Evolutionary conservation across 139 green algal species (phyloP).

Genomic region (Coccomyxa sp.): DNA sequence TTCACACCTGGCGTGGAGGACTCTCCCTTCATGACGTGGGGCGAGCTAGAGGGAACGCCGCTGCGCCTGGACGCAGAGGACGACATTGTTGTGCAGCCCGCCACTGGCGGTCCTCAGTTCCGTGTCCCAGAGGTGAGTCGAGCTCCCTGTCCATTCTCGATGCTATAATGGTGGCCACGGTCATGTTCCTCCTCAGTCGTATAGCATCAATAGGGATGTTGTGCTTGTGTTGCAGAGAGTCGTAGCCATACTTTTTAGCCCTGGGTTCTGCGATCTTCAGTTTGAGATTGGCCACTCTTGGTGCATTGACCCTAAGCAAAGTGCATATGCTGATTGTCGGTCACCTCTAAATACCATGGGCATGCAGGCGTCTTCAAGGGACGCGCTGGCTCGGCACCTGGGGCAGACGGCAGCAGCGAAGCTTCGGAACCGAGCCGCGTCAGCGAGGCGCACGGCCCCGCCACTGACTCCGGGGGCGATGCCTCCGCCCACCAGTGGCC

Average conservation of each 20-base stretch:
- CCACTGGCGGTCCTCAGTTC: conserved; percentile 18
- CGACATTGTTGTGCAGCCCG: conserved; percentile 5
- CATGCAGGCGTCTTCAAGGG: background rate
- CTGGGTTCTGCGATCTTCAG: too few species aligned
- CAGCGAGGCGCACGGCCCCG: too few species aligned
- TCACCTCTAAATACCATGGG: background rate
- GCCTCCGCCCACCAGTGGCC: conserved; percentile 9
- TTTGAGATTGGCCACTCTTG: too few species aligned
- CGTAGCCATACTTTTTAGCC: background rate
- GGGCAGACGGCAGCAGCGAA: conserved; percentile 14
- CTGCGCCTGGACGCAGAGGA: conserved; percentile 52
- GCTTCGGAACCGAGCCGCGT: background rate
- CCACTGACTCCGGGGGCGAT: background rate
- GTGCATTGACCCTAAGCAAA: too few species aligned
- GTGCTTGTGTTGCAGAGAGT: background rate
- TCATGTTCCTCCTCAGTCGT: background rate
- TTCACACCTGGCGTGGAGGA: conserved; percentile 40
- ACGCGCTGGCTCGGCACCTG: conserved; percentile 16
- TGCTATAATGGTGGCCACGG: background rate
- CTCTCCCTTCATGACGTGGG: conserved; percentile 85
- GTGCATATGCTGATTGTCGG: too few species aligned
- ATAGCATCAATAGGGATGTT: background rate
- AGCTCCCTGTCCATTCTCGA: background rate
- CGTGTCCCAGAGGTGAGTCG: conserved; percentile 6
- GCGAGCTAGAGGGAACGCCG: conserved; percentile 74